Base-by-base conservation (phyloP, 1,284 basidiomycete genomes). In the Ganoderma lingzhi region DNA sequence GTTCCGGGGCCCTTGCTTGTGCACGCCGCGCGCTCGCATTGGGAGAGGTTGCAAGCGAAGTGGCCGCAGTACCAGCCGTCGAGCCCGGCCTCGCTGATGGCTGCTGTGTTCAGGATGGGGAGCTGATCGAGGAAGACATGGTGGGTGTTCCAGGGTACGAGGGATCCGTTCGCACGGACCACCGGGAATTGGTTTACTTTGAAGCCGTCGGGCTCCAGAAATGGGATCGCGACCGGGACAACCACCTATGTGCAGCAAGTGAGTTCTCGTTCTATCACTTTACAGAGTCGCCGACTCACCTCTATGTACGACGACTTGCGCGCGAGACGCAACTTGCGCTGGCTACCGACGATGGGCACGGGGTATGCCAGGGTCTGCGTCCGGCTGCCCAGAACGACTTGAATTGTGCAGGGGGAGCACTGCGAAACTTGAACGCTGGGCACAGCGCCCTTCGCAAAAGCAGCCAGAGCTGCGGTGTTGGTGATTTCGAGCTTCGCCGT, bases 251-350 rank as follows among this genome's bases (percentile, higher is more conserved):
- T 78, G 37, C 2, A 28, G 23, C 41, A 10, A 5, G 32, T 63
- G 51, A 35, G 1, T 28, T 23, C 3, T 23, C 48, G 35, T 1
- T 35, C 35, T 35, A 35, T 35, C 23, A 58, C 0, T 3, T 55
- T 4, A 44, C 17, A 6, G 42, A n/a, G n/a, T 17, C 56, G 61
- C 19, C 51, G 41, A 68, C 79, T 32, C 45, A 88, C 88, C 80
- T 90, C 87, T 10, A 88, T 80, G 70, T 85, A 89, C 28, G 75
- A 80, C 3, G 87, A 89, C 70, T 84, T 85, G 39, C 88, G 82
- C 8, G 86, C 87, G 39, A 89, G 75, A 8, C 85, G 81, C 2
- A 85, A 66, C 71, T 79, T 86, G 12, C 65, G 60, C 45, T 77
- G 70, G 9, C 73, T 75, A 12, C 78, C 81, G 2, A 75, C 67